A percentile compares a stretch with the other conserved stretches of the same genome.
phyloP scores from a whole-genome alignment of 768 basidiomycete species.

The Collybia sordida region DNA sequence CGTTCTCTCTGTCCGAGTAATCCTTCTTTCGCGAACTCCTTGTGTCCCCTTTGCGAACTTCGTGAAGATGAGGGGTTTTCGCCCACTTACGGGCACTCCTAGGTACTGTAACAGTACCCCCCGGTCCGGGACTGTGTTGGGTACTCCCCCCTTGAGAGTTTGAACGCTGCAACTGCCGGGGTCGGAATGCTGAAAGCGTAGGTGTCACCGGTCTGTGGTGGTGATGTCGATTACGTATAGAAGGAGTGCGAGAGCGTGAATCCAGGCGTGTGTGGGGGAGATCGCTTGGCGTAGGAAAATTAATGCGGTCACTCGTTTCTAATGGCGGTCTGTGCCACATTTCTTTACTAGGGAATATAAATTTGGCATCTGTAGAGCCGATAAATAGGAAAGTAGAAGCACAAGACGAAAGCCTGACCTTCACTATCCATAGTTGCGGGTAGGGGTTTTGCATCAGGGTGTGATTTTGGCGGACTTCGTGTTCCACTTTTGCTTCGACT shows the following conservation, averaged over 20 bases:
- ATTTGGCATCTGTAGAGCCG: constrained; percentile 9
- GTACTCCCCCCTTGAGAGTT: constrained; percentile 36
- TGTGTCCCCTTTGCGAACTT: constrained; percentile 34
- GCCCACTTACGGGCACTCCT: constrained; percentile 59
- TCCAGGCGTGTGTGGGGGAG: constrained; percentile 7
- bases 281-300: constrained; percentile 1
- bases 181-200: constrained; percentile 26
- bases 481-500: constrained; percentile 15
- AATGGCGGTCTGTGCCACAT: constrained; percentile 1
- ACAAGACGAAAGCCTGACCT: constrained; percentile 5
- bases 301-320: constrained; percentile 6
- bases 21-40: neutral
- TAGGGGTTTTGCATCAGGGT: constrained; percentile 26
- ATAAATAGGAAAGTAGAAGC: neutral
- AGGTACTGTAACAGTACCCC: constrained; percentile 21
- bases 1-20: neutral
- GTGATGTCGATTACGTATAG: constrained; percentile 20
- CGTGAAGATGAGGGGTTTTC: constrained; percentile 67
- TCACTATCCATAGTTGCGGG: constrained; percentile 1
- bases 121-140: constrained; percentile 12
- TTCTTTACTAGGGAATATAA: constrained; percentile 13
- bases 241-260: constrained; percentile 28
- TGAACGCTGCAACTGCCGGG: constrained; percentile 39
- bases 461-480: constrained; percentile 11
- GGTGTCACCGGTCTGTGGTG: constrained; percentile 25